Conservation (phyloP, 345 rosid genomes). For the Barbarea vulgaris region DNA sequence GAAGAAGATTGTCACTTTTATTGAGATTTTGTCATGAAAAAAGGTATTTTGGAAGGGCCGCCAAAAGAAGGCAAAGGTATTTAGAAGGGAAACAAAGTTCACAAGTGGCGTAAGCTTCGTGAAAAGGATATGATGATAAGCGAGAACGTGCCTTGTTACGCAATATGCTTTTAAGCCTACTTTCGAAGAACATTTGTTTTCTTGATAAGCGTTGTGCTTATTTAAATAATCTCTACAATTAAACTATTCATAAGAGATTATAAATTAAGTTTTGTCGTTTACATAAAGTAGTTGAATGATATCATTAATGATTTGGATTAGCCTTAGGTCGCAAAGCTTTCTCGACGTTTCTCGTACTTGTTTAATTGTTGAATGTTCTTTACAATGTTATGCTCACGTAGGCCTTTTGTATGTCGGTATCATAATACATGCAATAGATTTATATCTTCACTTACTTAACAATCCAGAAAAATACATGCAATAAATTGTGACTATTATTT, state of each 20-base stretch:
- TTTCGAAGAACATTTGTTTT: slow-evolving; percentile 27
- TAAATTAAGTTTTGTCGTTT: slow-evolving; percentile 18
- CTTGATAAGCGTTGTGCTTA: slow-evolving; percentile 31
- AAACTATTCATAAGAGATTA: background rate
- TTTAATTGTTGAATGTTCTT: slow-evolving; percentile 9
- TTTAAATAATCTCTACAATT: background rate
- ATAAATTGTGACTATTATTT: background rate
- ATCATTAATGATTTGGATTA: slow-evolving; percentile 29
- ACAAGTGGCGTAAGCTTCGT: slow-evolving; percentile 36
- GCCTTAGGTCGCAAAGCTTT: slow-evolving; percentile 27
- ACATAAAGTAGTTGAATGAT: slow-evolving; percentile 7
- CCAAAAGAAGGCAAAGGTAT: background rate
- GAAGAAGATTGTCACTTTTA: slow-evolving; percentile 16
- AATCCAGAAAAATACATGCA: background rate
- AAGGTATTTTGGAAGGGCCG: background rate
- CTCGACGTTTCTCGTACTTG: slow-evolving; percentile 35
- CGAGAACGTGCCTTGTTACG: slow-evolving; percentile 40
- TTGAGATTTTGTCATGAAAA: background rate
- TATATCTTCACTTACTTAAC: background rate
- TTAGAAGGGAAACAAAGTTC: slow-evolving; percentile 21
- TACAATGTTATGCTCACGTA: slow-evolving; percentile 7
- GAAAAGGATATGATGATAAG: slow-evolving; percentile 38
- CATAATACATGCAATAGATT: background rate
- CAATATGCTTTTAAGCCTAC: slow-evolving; percentile 40
- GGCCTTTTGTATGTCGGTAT: slow-evolving; percentile 2